These are phyloP conservation scores for Solanum medicagineum DNA, from an alignment of 257 asterid species.

Conservation along the genomic window DNA sequence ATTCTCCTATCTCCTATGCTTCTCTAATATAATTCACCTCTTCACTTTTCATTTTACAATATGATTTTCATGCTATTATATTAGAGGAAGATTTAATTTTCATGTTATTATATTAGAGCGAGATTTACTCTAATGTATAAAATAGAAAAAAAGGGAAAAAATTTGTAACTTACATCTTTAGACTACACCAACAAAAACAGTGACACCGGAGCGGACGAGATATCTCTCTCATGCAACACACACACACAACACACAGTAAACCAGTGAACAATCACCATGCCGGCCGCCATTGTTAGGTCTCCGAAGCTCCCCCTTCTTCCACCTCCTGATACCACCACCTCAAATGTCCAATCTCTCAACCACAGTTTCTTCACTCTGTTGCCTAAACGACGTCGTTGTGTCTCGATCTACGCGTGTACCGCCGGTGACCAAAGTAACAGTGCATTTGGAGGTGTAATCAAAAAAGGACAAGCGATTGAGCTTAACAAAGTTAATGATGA, in stretches of 20 bases:
- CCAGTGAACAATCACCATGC: background rate
- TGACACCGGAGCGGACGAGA: background rate
- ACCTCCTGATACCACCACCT: conserved; percentile 13
- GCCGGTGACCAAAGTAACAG: background rate
- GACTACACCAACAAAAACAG: background rate
- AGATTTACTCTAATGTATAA: no score
- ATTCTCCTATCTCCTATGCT: no score
- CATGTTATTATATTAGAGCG: no score
- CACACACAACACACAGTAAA: background rate
- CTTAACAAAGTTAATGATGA: conserved; percentile 44
- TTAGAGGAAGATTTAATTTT: no score
- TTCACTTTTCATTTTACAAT: no score
- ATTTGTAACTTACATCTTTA: background rate
- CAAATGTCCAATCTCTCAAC: background rate
- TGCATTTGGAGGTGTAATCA: conserved; percentile 1
- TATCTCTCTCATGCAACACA: background rate
- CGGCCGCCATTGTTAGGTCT: conserved; percentile 18
- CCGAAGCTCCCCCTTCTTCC: conserved; percentile 11
- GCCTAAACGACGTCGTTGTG: conserved; percentile 22
- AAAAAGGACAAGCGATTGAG: conserved; percentile 36
- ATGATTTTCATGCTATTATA: no score
- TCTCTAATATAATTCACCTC: no score
- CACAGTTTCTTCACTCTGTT: conserved; percentile 8
- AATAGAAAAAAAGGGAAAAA: no score
- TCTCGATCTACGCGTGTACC: conserved; percentile 22